A percentile compares a stretch with the other conserved stretches of the same genome.
phyloP scores from a whole-genome alignment of 805 yeast species.

The Hanseniaspora lindneri region DNA sequence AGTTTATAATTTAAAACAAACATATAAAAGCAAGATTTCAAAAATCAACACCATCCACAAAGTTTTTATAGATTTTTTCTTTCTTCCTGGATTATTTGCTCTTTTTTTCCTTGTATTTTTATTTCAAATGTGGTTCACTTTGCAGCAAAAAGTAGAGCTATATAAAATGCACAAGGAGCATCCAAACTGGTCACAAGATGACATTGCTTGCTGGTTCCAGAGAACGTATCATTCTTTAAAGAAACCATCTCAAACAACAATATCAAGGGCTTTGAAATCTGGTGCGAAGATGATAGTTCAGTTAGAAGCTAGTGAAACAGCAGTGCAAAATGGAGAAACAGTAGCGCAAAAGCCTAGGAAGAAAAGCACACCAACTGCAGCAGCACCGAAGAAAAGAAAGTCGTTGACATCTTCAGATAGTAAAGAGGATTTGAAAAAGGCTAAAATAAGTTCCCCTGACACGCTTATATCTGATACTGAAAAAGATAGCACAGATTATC shows the following conservation, averaged over 20 bases:
- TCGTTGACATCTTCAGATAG: not conserved
- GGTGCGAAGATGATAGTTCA: conserved; percentile 38
- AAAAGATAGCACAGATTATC: no score
- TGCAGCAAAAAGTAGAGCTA: conserved; percentile 53
- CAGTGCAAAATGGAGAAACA: not conserved
- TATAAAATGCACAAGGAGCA: conserved; percentile 57
- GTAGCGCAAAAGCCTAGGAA: not conserved
- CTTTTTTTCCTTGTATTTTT: no score
- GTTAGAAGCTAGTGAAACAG: not conserved
- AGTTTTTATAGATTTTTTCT: no score
- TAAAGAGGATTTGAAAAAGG: not conserved
- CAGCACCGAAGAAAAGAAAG: not conserved
- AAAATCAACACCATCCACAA: no score
- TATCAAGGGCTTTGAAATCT: conserved; percentile 47
- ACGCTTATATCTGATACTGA: no score
- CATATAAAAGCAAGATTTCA: no score
- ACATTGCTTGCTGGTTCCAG: conserved; percentile 54
- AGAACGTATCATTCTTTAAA: conserved; percentile 39
- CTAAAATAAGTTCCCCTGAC: no score
- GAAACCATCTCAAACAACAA: conserved; percentile 58
- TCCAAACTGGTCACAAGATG: conserved; percentile 56
- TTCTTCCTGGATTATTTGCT: no score
- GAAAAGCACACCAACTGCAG: not conserved
- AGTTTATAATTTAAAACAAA: no score
- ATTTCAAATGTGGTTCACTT: conserved; percentile 46